Conservation (phyloP, 345 rosid genomes). For the Trapa bicornis region DNA sequence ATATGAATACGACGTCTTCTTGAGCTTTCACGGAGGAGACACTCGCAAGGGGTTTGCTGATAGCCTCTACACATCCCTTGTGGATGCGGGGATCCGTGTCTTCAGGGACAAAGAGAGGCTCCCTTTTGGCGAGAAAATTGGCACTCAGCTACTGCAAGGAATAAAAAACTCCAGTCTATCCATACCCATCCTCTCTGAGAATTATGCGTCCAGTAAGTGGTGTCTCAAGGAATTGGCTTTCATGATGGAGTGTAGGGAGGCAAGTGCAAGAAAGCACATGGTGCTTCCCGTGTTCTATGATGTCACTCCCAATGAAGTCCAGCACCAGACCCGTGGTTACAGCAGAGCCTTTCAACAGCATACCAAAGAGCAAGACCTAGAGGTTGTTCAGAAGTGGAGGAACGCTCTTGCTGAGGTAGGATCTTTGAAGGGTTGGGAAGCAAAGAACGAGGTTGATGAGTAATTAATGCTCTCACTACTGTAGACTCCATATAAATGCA, state of each 20-base stretch:
- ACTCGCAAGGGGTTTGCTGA: not conserved
- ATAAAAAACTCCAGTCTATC: not conserved
- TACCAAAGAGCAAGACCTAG: no score
- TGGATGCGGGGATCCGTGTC: not conserved
- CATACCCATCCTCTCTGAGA: not conserved
- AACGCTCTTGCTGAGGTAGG: not conserved
- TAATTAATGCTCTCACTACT: not conserved
- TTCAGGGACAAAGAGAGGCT: not conserved
- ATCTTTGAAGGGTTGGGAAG: not conserved
- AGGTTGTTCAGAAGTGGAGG: not conserved
- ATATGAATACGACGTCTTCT: not conserved
- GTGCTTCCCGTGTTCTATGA: not conserved
- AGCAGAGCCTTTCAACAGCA: not conserved
- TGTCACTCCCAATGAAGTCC: not conserved
- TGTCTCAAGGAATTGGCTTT: conserved; percentile 1
- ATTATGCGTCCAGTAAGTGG: not conserved
- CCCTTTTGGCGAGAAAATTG: not conserved
- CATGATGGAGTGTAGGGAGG: not conserved
- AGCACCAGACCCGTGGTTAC: not conserved
- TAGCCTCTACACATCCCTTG: not conserved
- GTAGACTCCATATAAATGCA: no score
- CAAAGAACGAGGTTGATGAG: not conserved
- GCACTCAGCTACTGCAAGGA: not conserved
- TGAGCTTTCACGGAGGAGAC: not conserved
- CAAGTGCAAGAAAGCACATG: not conserved